Conservation (phyloP, 176 grass and related monocot species). For the Oryza australiensis region DNA sequence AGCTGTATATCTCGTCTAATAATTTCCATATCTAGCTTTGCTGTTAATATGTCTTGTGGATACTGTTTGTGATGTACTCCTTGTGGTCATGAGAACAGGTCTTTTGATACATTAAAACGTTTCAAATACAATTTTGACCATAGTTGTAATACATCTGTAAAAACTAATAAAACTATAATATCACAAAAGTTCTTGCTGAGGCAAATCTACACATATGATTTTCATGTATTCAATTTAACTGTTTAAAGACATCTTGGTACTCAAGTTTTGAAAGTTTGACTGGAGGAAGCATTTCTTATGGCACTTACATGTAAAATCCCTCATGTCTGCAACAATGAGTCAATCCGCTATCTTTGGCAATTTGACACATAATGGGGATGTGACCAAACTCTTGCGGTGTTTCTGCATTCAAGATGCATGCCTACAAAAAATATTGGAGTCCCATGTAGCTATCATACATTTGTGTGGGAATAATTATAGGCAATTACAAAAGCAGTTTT, state of each 20-base stretch:
- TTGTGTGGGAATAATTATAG: neutral
- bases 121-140: neutral
- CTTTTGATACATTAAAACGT: neutral
- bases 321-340: constrained; percentile 18
- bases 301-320: neutral
- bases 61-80: constrained; percentile 42
- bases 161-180: neutral
- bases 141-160: neutral
- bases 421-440: constrained; percentile 12
- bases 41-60: constrained; percentile 10
- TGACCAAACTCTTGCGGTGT: neutral
- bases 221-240: neutral
- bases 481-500: neutral
- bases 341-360: neutral
- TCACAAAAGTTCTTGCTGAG: neutral
- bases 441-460: constrained; percentile 11
- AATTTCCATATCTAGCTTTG: constrained; percentile 24
- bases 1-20: constrained; percentile 37
- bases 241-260: neutral
- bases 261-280: neutral
- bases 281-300: neutral
- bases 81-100: neutral
- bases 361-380: neutral
- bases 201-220: neutral
- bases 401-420: constrained; percentile 16